Conservation (phyloP, 495 filamentous ascomycete species). For the Aspergillus conjunctus region DNA sequence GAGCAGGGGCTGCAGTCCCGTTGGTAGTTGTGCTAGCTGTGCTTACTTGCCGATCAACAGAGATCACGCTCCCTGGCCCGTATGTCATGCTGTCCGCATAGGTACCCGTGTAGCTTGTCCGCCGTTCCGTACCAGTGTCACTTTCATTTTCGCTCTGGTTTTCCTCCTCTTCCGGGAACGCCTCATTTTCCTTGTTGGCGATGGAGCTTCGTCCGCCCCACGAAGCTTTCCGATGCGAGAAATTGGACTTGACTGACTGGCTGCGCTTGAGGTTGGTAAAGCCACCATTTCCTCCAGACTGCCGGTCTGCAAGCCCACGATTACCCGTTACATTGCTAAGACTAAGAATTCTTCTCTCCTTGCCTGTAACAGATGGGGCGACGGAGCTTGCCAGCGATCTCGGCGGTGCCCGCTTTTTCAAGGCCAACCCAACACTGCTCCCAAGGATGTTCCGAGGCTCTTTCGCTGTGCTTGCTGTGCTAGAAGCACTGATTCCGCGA, state of each 20-base stretch:
- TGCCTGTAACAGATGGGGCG: conserved; percentile 50
- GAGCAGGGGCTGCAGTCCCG: conserved; percentile 31
- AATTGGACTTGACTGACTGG: conserved; percentile 70
- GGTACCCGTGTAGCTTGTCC: conserved; percentile 54
- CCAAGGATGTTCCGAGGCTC: conserved; percentile 46
- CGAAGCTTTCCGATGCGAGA: conserved; percentile 67
- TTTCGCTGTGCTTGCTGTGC: conserved; percentile 42
- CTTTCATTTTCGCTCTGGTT: conserved; percentile 46
- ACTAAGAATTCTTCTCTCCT: conserved; percentile 77
- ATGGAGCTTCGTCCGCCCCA: conserved; percentile 62
- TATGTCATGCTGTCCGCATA: conserved; percentile 52
- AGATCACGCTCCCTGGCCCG: conserved; percentile 51
- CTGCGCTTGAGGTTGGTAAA: conserved; percentile 62
- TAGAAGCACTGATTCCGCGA: conserved; percentile 45
- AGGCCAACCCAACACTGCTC: conserved; percentile 54
- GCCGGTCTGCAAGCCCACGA: conserved; percentile 60
- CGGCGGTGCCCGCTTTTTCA: conserved; percentile 50
- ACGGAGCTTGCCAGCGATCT: conserved; percentile 48
- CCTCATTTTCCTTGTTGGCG: conserved; percentile 65
- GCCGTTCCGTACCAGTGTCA: conserved; percentile 55
- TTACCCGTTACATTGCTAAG: conserved; percentile 87
- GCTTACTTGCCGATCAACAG: conserved; percentile 52
- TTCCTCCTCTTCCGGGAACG: conserved; percentile 56
- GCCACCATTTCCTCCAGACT: conserved; percentile 47
- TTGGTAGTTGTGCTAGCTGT: conserved; percentile 46